Evolutionary conservation across 805 yeast genomes (phyloP), one percentile per base, ranked within the genome.

Genomic region (Kluyveromyces wickerhamii): DNA sequence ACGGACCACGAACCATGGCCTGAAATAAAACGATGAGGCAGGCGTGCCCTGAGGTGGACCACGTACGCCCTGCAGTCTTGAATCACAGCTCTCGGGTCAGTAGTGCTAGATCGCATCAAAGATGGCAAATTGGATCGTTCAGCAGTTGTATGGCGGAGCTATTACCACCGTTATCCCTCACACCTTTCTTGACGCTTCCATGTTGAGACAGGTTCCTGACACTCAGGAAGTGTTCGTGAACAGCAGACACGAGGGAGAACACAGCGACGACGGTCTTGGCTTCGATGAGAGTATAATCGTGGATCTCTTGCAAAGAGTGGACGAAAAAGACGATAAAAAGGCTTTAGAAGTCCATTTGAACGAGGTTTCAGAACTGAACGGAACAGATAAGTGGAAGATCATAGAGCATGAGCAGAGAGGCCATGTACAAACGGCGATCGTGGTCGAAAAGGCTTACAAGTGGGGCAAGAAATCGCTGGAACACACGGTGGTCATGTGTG

Each of bases 161-260:
- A 69, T 87, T 13, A 50, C 66, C 3, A 67, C 76, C 0, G 57
- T 56, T 3, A 39, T 87, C 4, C 95, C 95, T 0, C 38, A 45
- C 1, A 72, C 71, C 0, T 66, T 79, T 32, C 51, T 79, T 2
- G 96, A 92, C 56, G 96, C 87, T 1, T 80, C 95, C 1, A 56
- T 65, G 23, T 53, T 88, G 32, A 65, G 98, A 37, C 84, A 84
- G 40, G 74, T 92, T 3, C 97, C 98, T 0, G 96, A 92, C 50
- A 77, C 87, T 1, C 97, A 92, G 54, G 98, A 89, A 55, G 96
- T 89, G 17, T 92, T 72, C 55, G 74, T 88, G 3, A 69, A 68
- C 33, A 49, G 57, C 10, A 46, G 63, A 5, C 54, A 57, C 6
- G 53, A 54, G 12, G 40, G 40, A 3, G 30, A 43, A 16, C 60